Base-by-base conservation (phyloP, 192 early-diverging fungal species). In the Dispira parvispora region DNA sequence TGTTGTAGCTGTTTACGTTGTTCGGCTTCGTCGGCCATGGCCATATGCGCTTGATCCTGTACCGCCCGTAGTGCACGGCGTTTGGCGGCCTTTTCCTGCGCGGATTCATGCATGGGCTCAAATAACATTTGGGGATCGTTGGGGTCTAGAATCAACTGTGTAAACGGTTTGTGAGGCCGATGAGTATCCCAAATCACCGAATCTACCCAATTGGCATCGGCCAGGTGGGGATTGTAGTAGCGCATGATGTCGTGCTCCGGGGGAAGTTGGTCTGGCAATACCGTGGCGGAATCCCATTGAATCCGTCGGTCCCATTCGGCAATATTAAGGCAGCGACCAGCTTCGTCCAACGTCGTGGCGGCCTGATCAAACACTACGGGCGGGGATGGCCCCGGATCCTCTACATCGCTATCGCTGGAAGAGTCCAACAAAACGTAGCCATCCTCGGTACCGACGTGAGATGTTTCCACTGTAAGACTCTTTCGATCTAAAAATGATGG, bases 121-220 rank as follows among this genome's bases (percentile, higher is more conserved):
- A 87, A 86, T 18, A 90, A 68, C 68, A 94, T 83, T 28, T 87
- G 86, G 14, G 84, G 76, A 67, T 89, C 88, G 64, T 85, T 84
- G 12, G 42, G 45, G 20, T 49, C 73, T 12, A 82, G 67, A 10
- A 65, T 71, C 64, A 87, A 63, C 49, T 79, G 80, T 13, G 77
- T 69, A 57, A 81, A 77, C 9, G 80, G 71, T 45, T 69, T 68
- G 45, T 76, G 76, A 11, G 76, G 73, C 32, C 71, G 74, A 11
- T 82, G 77, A 3, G 78, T 68, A 61, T 91, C 90, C 90, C 91
- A 95, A 45, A 86, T 76, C 63, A 98, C 87, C 16, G 78, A 75
- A 50, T 82, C 72, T 43, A 84, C 73, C 86, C 89, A 98, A 38
- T 69, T 75, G 18, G 78, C 88, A 23, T 73, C 71, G 43, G 85